Percentiles rank a stretch among this genome's conserved stretches.
These are phyloP conservation scores for Epicoccum nigrum DNA, from an alignment of 2,329 filamentous ascomycete species.

Conservation along the genomic window DNA sequence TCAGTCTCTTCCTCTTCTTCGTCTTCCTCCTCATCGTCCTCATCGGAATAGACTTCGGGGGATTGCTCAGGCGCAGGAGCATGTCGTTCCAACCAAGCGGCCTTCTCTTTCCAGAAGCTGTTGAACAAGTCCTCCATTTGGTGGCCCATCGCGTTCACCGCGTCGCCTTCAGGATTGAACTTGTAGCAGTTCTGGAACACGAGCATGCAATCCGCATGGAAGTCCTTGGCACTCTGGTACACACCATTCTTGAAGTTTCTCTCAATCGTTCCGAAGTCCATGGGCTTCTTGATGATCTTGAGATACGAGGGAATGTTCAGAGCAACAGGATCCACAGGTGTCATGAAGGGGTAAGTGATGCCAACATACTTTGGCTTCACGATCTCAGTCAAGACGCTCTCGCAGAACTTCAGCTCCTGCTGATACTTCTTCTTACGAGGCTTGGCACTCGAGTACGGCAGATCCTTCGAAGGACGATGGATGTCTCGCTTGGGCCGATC, in stretches of 20 bases:
- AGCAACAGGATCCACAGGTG: constrained; percentile 90
- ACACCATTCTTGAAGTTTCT: constrained; percentile 77
- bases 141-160: constrained; percentile 74
- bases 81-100: constrained; percentile 79
- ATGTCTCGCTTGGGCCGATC: constrained; percentile 91
- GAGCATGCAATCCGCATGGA: constrained; percentile 80
- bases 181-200: constrained; percentile 90
- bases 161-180: constrained; percentile 84
- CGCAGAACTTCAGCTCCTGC: constrained; percentile 87
- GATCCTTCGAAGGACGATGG: constrained; percentile 85
- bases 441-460: constrained; percentile 83
- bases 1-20: constrained; percentile 63
- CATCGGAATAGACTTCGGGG: constrained; percentile 59
- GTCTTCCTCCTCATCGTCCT: constrained; percentile 73
- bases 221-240: constrained; percentile 82
- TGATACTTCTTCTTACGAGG: constrained; percentile 91
- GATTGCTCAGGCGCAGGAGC: constrained; percentile 70
- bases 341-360: constrained; percentile 76
- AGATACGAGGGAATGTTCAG: constrained; percentile 93
- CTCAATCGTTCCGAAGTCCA: constrained; percentile 87
- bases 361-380: constrained; percentile 73
- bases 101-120: constrained; percentile 76
- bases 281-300: constrained; percentile 92
- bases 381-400: constrained; percentile 79
- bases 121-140: constrained; percentile 78